phyloP scores from a whole-genome alignment of 176 grass and related monocot genomes.

The Carex kokanica region DNA sequence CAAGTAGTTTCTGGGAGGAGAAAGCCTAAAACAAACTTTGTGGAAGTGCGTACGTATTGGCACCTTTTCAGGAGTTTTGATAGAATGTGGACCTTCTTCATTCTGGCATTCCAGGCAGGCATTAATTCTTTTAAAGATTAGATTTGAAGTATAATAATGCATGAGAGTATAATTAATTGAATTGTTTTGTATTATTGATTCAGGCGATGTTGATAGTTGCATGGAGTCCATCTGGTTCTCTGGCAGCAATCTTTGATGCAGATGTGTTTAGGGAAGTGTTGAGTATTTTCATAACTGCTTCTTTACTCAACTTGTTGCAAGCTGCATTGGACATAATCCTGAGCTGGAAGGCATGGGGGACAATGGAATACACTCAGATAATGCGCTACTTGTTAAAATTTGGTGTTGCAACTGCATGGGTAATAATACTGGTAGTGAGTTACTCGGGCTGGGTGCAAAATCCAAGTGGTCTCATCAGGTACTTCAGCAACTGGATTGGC shows the following conservation, averaged over 20 bases:
- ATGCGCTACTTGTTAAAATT: conserved; percentile 78
- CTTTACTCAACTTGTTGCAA: conserved; percentile 93
- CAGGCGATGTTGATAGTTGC: conserved; percentile 98
- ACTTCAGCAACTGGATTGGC: conserved; percentile 77
- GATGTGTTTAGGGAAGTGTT: conserved; percentile 78
- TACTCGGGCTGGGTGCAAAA: conserved; percentile 77
- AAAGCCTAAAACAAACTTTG: conserved; percentile 94
- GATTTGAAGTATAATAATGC: neutral
- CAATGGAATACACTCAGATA: conserved; percentile 59
- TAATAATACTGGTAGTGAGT: conserved; percentile 70
- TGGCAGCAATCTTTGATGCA: conserved; percentile 55
- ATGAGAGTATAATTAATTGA: neutral
- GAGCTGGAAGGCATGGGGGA: conserved; percentile 93
- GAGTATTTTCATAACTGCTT: conserved; percentile 92
- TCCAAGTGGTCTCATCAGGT: conserved; percentile 71
- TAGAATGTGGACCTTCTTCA: conserved; percentile 95
- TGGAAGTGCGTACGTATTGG: conserved; percentile 98
- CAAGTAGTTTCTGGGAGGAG: conserved; percentile 28
- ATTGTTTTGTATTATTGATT: conserved; percentile 20
- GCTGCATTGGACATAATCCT: conserved; percentile 76
- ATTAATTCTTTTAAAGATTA: neutral
- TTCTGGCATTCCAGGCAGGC: conserved; percentile 84
- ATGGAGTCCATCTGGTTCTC: conserved; percentile 64
- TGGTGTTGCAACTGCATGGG: conserved; percentile 72
- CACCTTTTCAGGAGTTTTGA: conserved; percentile 97